These are phyloP conservation scores for Mariannaea sp. DNA, from an alignment of 2,329 filamentous ascomycete genomes.

Conservation along the genomic window DNA sequence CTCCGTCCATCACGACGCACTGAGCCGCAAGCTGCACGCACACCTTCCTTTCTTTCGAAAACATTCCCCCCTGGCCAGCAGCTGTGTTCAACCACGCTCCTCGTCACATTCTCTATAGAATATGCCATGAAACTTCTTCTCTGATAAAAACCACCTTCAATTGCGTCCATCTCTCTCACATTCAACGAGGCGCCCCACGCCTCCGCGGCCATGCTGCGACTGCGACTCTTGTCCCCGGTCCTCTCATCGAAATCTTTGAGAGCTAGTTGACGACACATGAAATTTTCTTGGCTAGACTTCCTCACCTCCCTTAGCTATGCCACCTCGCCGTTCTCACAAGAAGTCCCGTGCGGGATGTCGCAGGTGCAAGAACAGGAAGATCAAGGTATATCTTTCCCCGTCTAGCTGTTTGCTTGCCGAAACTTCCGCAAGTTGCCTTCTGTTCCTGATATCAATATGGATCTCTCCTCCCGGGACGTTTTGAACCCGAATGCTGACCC, in stretches of 20 bases:
- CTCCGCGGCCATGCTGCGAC: conserved; percentile 41
- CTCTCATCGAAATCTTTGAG: conserved; percentile 31
- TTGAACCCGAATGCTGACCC: conserved; percentile 21
- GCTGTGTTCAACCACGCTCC: conserved; percentile 37
- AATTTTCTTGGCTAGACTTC: conserved; percentile 8
- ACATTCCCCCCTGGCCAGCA: conserved; percentile 29
- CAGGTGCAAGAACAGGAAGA: conserved; percentile 69
- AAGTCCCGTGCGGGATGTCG: conserved; percentile 71
- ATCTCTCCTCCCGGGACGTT: conserved; percentile 3
- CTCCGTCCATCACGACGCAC: conserved; percentile 8
- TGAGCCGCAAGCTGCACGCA: conserved; percentile 11
- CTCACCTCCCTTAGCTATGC: conserved; percentile 50
- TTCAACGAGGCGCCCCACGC: conserved; percentile 29
- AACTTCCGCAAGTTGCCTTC: conserved; percentile 10
- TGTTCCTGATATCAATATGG: conserved; percentile 5
- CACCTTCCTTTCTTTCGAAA: conserved; percentile 22
- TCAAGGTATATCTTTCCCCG: conserved; percentile 58
- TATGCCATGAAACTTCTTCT: conserved; percentile 29
- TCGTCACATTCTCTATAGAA: conserved; percentile 18
- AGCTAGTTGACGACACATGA: conserved; percentile 33
- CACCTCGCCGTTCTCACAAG: conserved; percentile 69
- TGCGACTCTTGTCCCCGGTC: conserved; percentile 34
- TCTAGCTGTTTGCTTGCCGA: conserved; percentile 3
- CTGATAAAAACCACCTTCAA: conserved; percentile 28
- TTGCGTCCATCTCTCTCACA: conserved; percentile 19